phyloP scores from a whole-genome alignment of 768 basidiomycete species.

The Strobilomyces confusus region DNA sequence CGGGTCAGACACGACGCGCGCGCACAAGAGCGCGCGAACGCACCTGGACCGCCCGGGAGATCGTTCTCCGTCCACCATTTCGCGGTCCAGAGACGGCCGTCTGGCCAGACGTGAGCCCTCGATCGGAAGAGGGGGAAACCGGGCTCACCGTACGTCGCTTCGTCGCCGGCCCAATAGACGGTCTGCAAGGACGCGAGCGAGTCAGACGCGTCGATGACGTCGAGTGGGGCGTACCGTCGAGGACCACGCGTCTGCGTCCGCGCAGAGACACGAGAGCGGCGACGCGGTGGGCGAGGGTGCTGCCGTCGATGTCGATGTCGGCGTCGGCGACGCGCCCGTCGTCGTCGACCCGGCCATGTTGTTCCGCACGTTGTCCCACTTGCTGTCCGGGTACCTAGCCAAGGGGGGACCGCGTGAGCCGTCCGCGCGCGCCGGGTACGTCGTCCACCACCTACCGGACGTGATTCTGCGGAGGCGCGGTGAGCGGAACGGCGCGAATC shows the following conservation, averaged over 20 bases:
- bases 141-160: slow-evolving; percentile 37
- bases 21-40: neutral
- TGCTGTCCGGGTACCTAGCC: slow-evolving; percentile 60
- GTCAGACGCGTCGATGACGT: no score
- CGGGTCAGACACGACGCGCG: neutral
- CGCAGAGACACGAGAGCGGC: slow-evolving; percentile 35
- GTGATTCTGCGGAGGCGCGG: slow-evolving; percentile 43
- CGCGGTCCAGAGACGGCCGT: slow-evolving; percentile 48
- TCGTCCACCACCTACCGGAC: slow-evolving; percentile 39
- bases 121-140: neutral
- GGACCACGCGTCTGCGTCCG: slow-evolving; percentile 40
- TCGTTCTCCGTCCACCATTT: slow-evolving; percentile 49
- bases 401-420: neutral
- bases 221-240: slow-evolving; percentile 19
- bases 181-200: neutral
- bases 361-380: slow-evolving; percentile 65
- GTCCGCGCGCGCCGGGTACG: neutral
- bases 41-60: slow-evolving; percentile 27
- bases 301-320: neutral
- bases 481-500: neutral
- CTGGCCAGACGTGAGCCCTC: slow-evolving; percentile 13
- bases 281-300: slow-evolving; percentile 1
- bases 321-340: slow-evolving; percentile 1
- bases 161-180: slow-evolving; percentile 37
- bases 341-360: slow-evolving; percentile 47